A percentile compares a stretch with the other conserved stretches of the same genome.
These are phyloP conservation scores for Syzygium malaccense DNA, from an alignment of 441 rosid species.

Conservation along the genomic window DNA sequence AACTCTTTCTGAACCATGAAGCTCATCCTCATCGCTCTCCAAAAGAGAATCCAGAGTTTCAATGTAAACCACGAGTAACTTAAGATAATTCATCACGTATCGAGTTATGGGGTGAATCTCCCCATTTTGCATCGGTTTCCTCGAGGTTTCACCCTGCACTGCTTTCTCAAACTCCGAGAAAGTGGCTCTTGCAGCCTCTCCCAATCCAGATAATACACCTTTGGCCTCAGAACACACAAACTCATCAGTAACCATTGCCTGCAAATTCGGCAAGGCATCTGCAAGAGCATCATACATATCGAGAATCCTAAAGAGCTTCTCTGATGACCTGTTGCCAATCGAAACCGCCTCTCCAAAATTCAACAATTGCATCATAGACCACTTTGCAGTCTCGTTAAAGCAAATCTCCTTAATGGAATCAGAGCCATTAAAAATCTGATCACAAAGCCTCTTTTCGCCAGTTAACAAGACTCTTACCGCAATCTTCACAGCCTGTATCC, in stretches of 20 bases:
- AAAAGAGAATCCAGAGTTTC: slow-evolving; percentile 52
- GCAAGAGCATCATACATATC: slow-evolving; percentile 87
- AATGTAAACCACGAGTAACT: slow-evolving; percentile 78
- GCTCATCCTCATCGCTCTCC: slow-evolving; percentile 42
- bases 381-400: slow-evolving; percentile 77
- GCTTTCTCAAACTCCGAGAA: slow-evolving; percentile 89
- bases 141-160: slow-evolving; percentile 68
- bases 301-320: slow-evolving; percentile 85
- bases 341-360: slow-evolving; percentile 91
- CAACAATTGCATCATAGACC: slow-evolving; percentile 79
- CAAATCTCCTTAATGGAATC: slow-evolving; percentile 62
- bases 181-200: slow-evolving; percentile 80
- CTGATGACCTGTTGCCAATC: slow-evolving; percentile 68
- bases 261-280: slow-evolving; percentile 43
- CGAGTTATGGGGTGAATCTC: slow-evolving; percentile 97
- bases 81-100: slow-evolving; percentile 90
- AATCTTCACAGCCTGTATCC: slow-evolving; percentile 88
- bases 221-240: slow-evolving; percentile 51
- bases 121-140: slow-evolving; percentile 71
- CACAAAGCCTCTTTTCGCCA: slow-evolving; percentile 86
- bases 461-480: slow-evolving; percentile 58
- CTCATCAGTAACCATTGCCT: slow-evolving; percentile 50
- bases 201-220: slow-evolving; percentile 60
- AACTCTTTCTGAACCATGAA: slow-evolving; percentile 17
- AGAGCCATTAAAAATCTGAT: slow-evolving; percentile 51